Evolutionary conservation across 2,329 filamentous ascomycete species (phyloP).

Genomic region (Epichloe gansuensis): DNA sequence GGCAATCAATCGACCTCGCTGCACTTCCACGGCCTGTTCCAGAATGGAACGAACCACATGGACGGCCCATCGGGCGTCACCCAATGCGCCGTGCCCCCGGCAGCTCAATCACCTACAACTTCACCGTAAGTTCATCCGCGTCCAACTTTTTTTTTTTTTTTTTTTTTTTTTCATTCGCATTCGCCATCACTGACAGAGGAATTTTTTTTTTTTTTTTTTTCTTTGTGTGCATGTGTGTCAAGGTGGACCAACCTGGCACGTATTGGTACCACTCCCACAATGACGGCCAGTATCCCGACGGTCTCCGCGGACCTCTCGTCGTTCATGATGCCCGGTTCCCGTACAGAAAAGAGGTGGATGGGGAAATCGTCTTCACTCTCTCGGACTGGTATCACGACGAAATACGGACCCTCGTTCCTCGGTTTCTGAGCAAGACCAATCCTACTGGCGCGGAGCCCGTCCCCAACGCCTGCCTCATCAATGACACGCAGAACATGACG

Average conservation of each 20-base stretch:
- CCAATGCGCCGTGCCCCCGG: constrained; percentile 58
- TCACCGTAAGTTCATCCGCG: constrained; percentile 35
- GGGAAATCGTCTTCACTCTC: constrained; percentile 52
- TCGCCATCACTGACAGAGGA: neutral
- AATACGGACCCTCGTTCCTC: constrained; percentile 32
- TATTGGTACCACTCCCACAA: constrained; percentile 73
- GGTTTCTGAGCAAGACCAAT: constrained; percentile 41
- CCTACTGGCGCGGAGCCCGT: constrained; percentile 51
- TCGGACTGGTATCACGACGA: constrained; percentile 61
- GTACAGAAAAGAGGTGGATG: constrained; percentile 43
- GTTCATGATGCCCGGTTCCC: constrained; percentile 51
- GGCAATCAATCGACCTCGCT: constrained; percentile 51
- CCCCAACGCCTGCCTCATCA: constrained; percentile 56
- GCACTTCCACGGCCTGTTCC: constrained; percentile 61
- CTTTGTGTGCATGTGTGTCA: too few relatives aligned
- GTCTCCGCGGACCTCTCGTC: constrained; percentile 51
- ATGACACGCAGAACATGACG: constrained; percentile 52
- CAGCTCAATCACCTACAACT: constrained; percentile 55
- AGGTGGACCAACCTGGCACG: constrained; percentile 55
- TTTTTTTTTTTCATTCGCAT: too few relatives aligned
- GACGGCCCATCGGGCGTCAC: constrained; percentile 56
- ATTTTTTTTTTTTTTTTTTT: neutral
- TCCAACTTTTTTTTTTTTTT: too few relatives aligned
- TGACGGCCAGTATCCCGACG: constrained; percentile 58
- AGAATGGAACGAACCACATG: constrained; percentile 56